Percentiles rank a stretch among this genome's conserved stretches.
phyloP scores from a whole-genome alignment of 352 stramenopile species.

The Pythium brassicae region DNA sequence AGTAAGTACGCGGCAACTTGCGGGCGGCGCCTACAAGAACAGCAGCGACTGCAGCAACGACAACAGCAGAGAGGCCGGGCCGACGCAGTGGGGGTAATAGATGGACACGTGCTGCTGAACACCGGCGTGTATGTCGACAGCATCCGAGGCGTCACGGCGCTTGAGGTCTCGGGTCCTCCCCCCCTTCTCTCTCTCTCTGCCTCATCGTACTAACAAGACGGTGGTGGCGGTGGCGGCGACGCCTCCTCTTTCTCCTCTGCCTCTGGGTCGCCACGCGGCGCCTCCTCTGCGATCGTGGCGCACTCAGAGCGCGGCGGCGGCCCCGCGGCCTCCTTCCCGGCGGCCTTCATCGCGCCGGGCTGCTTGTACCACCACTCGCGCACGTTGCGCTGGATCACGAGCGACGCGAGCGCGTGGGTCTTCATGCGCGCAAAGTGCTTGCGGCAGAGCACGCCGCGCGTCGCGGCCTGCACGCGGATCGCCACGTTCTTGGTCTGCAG shows the following conservation, averaged over 20 bases:
- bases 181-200: neutral
- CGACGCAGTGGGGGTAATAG: constrained; percentile 8
- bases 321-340: neutral
- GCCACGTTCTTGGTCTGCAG: constrained; percentile 82
- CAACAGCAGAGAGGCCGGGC: constrained; percentile 8
- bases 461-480: constrained; percentile 84
- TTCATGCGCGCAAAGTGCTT: constrained; percentile 89
- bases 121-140: too few species aligned
- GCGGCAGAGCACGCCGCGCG: constrained; percentile 71
- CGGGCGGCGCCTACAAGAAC: neutral
- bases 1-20: constrained; percentile 14
- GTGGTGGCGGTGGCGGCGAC: neutral
- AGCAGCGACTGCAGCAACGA: constrained; percentile 15
- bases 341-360: constrained; percentile 13
- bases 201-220: neutral
- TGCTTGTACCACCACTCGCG: constrained; percentile 83
- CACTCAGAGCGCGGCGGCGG: neutral
- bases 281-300: neutral
- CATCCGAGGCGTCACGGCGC: too few species aligned
- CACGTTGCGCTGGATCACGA: constrained; percentile 84
- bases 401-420: constrained; percentile 68
- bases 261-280: neutral
- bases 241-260: neutral
- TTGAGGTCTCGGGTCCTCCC: neutral
- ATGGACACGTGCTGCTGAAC: neutral